Base-by-base conservation (phyloP, 2,329 filamentous ascomycete genomes). In the Venturia aucupariae region DNA sequence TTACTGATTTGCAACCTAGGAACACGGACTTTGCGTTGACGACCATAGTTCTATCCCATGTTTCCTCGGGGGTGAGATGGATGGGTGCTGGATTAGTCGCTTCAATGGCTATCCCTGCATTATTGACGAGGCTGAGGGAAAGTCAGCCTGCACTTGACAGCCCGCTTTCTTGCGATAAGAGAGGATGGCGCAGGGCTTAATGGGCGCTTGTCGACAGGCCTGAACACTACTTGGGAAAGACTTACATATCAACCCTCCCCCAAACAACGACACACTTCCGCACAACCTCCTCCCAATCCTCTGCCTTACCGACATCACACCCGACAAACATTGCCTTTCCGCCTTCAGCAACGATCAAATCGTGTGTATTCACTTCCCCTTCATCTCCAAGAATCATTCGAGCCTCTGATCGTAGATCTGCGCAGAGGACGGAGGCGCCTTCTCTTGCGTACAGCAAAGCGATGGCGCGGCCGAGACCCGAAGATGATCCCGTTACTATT, bases 101-200 rank as follows among this genome's bases (percentile, higher is more conserved):
- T 65, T 78, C 80, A 4, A 76, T 55, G 0, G 72, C 75, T 0
- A 84, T 77, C 0, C 83, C 83, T 0, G 83, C 75, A 51, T 77
- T 77, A 61, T 77, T 76, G 6, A 76, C 70, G 70, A 76, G 73
- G 39, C 68, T 71, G 13, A 15, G 62, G 57, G 24, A 22, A 11
- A 38, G 11, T 1, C 7, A 38, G 11, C 7, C 7, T 38, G 7
- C 35, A 38, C 35, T 38, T 11, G 35, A n/a, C n/a, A n/a, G n/a
- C n/a, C n/a, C n/a, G n/a, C n/a, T n/a, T n/a, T n/a, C n/a, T n/a
- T n/a, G n/a, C n/a, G n/a, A n/a, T n/a, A n/a, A n/a, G n/a, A n/a
- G n/a, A n/a, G n/a, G n/a, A n/a, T n/a, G n/a, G n/a, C n/a, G n/a
- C n/a, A n/a, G n/a, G n/a, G n/a, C n/a, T n/a, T n/a, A n/a, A n/a